phyloP scores from a whole-genome alignment of 2,329 filamentous ascomycete genomes.

The Alternaria tenuissima region DNA sequence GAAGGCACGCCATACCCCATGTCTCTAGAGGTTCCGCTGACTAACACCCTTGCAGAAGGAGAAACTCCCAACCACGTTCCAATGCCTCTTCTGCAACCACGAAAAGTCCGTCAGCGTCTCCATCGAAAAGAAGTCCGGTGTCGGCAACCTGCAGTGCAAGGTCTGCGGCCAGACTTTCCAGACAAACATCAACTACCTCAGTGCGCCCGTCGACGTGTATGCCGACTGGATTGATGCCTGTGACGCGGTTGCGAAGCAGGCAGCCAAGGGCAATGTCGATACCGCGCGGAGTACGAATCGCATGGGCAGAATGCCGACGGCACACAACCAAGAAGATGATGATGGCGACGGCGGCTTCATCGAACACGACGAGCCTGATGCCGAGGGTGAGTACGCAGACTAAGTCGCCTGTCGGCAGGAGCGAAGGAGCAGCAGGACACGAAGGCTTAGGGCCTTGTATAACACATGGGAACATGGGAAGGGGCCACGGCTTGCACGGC shows the following conservation, averaged over 20 bases:
- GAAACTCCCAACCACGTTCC: slow-evolving; percentile 82
- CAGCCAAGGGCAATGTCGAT: slow-evolving; percentile 52
- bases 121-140: slow-evolving; percentile 89
- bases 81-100: slow-evolving; percentile 98
- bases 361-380: slow-evolving; percentile 51
- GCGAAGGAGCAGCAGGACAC: neutral
- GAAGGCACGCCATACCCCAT: slow-evolving; percentile 65
- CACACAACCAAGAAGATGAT: slow-evolving; percentile 26
- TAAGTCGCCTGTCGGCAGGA: slow-evolving; percentile 11
- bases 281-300: slow-evolving; percentile 37
- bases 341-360: slow-evolving; percentile 50
- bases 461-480: slow-evolving; percentile 19
- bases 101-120: slow-evolving; percentile 91
- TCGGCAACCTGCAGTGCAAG: slow-evolving; percentile 87
- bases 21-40: neutral
- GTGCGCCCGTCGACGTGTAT: slow-evolving; percentile 92
- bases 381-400: slow-evolving; percentile 48
- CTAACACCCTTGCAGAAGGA: slow-evolving; percentile 59
- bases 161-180: slow-evolving; percentile 95
- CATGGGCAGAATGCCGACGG: slow-evolving; percentile 32
- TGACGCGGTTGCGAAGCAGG: slow-evolving; percentile 73
- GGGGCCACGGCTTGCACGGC: slow-evolving; percentile 30
- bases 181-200: slow-evolving; percentile 91
- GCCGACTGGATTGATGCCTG: slow-evolving; percentile 98
- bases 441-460: slow-evolving; percentile 19